Evolutionary conservation across 495 filamentous ascomycete genomes (phyloP).

Genomic region (Penicillium salamii): DNA sequence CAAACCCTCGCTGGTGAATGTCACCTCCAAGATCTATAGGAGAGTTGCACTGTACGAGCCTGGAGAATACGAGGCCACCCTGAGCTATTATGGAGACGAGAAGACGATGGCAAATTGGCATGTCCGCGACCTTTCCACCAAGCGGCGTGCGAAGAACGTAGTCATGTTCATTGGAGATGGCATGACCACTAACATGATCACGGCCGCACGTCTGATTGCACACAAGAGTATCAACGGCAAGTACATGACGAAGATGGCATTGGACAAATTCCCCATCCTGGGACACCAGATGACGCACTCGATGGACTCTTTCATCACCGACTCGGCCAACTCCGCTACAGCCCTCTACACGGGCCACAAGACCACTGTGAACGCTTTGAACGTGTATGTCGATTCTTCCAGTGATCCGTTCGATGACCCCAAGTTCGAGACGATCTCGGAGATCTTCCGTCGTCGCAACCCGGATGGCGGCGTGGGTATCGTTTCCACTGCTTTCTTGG

Average conservation of each 20-base stretch:
- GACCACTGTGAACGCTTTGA: slow-evolving; percentile 68
- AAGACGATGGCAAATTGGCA: slow-evolving; percentile 66
- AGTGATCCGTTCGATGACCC: slow-evolving; percentile 66
- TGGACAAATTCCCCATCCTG: slow-evolving; percentile 71
- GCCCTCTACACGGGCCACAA: slow-evolving; percentile 75
- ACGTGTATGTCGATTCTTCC: slow-evolving; percentile 69
- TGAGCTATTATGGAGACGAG: slow-evolving; percentile 63
- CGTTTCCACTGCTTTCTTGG: slow-evolving; percentile 66
- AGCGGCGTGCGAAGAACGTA: slow-evolving; percentile 73
- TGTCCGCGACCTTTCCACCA: slow-evolving; percentile 60
- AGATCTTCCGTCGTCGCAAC: slow-evolving; percentile 60
- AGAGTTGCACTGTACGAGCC: slow-evolving; percentile 65
- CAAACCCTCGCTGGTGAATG: slow-evolving; percentile 63
- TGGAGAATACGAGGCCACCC: slow-evolving; percentile 65
- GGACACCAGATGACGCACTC: slow-evolving; percentile 73
- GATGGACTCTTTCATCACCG: slow-evolving; percentile 72
- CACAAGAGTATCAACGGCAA: slow-evolving; percentile 74
- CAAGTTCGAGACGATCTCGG: slow-evolving; percentile 74
- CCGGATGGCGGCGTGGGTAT: slow-evolving; percentile 53
- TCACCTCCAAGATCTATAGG: slow-evolving; percentile 67
- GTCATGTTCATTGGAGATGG: slow-evolving; percentile 76
- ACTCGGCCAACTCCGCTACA: slow-evolving; percentile 72
- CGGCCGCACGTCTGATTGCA: slow-evolving; percentile 67
- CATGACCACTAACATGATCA: slow-evolving; percentile 79
- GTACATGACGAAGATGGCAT: slow-evolving; percentile 62